phyloP scores from a whole-genome alignment of 495 filamentous ascomycete genomes.

The Penicillium robsamsonii region DNA sequence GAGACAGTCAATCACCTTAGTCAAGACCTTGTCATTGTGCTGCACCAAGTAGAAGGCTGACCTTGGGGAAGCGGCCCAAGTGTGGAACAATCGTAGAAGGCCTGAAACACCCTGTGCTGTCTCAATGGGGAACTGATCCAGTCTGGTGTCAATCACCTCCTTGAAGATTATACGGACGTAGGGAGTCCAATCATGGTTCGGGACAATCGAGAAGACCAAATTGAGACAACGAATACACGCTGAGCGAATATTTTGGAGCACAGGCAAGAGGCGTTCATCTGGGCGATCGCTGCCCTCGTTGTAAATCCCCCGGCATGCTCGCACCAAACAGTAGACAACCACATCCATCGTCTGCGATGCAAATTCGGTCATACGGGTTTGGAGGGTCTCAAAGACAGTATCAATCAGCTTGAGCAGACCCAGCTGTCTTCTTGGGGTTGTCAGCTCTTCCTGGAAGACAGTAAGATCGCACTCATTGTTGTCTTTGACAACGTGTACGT shows the following conservation, averaged over 20 bases:
- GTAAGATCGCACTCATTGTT: slow-evolving; percentile 43
- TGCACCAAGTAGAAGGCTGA: slow-evolving; percentile 66
- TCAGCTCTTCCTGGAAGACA: slow-evolving; percentile 50
- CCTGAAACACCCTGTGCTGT: slow-evolving; percentile 86
- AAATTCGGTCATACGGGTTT: slow-evolving; percentile 62
- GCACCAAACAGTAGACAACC: slow-evolving; percentile 73
- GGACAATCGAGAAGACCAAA: slow-evolving; percentile 67
- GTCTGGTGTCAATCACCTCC: slow-evolving; percentile 70
- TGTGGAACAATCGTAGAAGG: slow-evolving; percentile 72
- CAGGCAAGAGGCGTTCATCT: slow-evolving; percentile 49
- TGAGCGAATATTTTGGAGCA: slow-evolving; percentile 69
- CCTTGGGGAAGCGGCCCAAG: slow-evolving; percentile 68
- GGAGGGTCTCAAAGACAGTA: slow-evolving; percentile 80
- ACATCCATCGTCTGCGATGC: slow-evolving; percentile 64
- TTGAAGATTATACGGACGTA: slow-evolving; percentile 69
- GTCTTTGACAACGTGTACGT: slow-evolving; percentile 55
- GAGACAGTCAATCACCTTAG: slow-evolving; percentile 68
- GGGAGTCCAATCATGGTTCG: slow-evolving; percentile 63
- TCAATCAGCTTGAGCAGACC: slow-evolving; percentile 89
- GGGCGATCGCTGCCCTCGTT: slow-evolving; percentile 37
- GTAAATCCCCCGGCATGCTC: slow-evolving; percentile 60
- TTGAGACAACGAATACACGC: slow-evolving; percentile 75
- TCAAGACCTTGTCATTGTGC: slow-evolving; percentile 61
- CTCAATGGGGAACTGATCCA: slow-evolving; percentile 79
- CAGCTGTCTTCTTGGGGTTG: slow-evolving; percentile 72